phyloP scores from a whole-genome alignment of 805 yeast species.

The Starmerella tilneyi region DNA sequence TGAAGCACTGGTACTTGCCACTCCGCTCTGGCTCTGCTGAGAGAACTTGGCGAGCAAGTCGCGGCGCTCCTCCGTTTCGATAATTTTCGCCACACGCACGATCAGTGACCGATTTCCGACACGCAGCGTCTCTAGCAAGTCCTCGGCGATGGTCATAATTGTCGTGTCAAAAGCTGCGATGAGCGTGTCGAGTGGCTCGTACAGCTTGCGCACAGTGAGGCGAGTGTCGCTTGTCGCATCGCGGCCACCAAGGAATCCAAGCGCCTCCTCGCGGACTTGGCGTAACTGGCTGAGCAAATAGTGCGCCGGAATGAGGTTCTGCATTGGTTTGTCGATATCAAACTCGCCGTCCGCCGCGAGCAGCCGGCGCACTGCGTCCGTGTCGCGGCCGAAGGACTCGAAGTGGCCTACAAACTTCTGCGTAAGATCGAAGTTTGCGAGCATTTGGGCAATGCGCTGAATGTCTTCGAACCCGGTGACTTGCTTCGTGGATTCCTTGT shows the following conservation, averaged over 20 bases:
- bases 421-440: conserved; percentile 63
- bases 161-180: conserved; percentile 50
- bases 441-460: conserved; percentile 52
- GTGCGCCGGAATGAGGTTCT: conserved; percentile 57
- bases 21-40: conserved; percentile 23
- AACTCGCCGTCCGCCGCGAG: conserved; percentile 41
- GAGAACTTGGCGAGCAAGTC: conserved; percentile 47
- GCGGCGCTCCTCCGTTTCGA: conserved; percentile 70
- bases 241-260: conserved; percentile 11
- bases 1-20: neutral
- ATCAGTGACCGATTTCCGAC: conserved; percentile 58
- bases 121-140: conserved; percentile 61
- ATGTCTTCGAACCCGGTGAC: conserved; percentile 62
- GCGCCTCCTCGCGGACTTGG: conserved; percentile 67
- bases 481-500: conserved; percentile 47
- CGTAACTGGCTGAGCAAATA: conserved; percentile 58
- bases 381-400: conserved; percentile 42
- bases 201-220: conserved; percentile 51
- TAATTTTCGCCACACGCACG: conserved; percentile 60
- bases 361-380: conserved; percentile 42
- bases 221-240: conserved; percentile 52
- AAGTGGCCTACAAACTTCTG: conserved; percentile 56
- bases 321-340: conserved; percentile 37
- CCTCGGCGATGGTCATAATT: conserved; percentile 56
- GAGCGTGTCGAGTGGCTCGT: conserved; percentile 40